Evolutionary conservation across 2,329 filamentous ascomycete genomes (phyloP).

Genomic region (Phyllosticta citribraziliensis): DNA sequence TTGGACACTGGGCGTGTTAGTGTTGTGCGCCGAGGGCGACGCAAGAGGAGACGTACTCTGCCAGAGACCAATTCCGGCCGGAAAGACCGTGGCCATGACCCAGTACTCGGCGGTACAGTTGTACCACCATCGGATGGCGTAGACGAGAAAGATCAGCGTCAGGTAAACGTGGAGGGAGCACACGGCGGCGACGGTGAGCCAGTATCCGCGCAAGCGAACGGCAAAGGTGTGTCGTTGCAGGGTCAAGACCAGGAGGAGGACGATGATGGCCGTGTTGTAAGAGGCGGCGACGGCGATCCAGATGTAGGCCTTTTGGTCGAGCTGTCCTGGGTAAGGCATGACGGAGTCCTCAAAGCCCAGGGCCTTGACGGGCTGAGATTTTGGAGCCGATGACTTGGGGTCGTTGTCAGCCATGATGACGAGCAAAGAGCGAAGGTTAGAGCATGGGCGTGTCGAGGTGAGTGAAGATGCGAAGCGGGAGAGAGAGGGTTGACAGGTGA

Average conservation of each 20-base stretch:
- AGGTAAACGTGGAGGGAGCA: constrained; percentile 2
- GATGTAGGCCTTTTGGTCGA: not conserved
- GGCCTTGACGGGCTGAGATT: not conserved
- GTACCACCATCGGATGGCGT: constrained; percentile 9
- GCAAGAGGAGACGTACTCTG: not conserved
- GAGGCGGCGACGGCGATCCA: constrained; percentile 3
- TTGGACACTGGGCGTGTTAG: constrained; percentile 2
- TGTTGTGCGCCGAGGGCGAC: no score
- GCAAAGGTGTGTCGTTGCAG: constrained; percentile 3
- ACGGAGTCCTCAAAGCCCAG: constrained; percentile 3
- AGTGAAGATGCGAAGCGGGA: not conserved
- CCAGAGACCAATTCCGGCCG: not conserved
- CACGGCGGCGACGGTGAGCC: not conserved
- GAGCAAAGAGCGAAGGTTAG: not conserved
- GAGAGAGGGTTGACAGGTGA: not conserved
- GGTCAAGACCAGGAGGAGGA: not conserved
- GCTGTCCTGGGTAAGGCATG: not conserved
- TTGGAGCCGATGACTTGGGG: not conserved
- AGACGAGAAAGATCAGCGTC: not conserved
- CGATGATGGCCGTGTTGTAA: not conserved
- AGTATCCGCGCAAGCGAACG: constrained; percentile 4
- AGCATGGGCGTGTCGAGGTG: not conserved
- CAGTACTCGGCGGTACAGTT: constrained; percentile 5
- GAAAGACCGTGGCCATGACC: constrained; percentile 6
- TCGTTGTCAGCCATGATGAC: not conserved